Percentiles rank a stretch among this genome's conserved stretches.
Evolutionary conservation across 805 yeast species (phyloP).

Genomic region (Ogataea degrootiae): DNA sequence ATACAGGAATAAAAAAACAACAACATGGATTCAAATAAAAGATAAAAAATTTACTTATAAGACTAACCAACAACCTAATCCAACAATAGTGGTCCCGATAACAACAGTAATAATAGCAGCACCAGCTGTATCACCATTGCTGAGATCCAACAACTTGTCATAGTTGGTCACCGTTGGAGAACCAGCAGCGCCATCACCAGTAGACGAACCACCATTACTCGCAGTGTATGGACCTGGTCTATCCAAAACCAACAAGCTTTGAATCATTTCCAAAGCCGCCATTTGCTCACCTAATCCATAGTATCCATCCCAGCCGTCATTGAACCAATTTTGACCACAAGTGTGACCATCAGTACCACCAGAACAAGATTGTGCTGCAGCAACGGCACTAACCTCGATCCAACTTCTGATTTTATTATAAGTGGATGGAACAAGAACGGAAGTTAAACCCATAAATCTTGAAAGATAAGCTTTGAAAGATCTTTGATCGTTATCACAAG

Average conservation of each 20-base stretch:
- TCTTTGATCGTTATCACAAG: constrained; percentile 84
- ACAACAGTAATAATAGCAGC: constrained; percentile 64
- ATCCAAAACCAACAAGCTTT: constrained; percentile 38
- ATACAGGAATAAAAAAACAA: neutral
- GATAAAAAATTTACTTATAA: neutral
- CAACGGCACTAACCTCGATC: constrained; percentile 50
- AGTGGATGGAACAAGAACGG: constrained; percentile 62
- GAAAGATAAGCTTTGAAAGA: constrained; percentile 85
- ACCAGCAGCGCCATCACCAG: constrained; percentile 69
- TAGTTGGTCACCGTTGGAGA: constrained; percentile 35
- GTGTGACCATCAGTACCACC: constrained; percentile 76
- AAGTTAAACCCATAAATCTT: constrained; percentile 69
- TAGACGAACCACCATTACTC: constrained; percentile 24
- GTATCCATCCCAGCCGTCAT: constrained; percentile 53
- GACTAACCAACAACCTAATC: constrained; percentile 24
- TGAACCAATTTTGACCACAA: constrained; percentile 68
- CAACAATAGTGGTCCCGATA: constrained; percentile 35
- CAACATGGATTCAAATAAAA: neutral
- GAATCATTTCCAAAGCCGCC: constrained; percentile 63
- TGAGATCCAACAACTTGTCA: constrained; percentile 36
- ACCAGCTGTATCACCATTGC: constrained; percentile 54
- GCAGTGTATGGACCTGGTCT: constrained; percentile 50
- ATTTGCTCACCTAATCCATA: constrained; percentile 81
- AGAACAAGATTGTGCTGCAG: constrained; percentile 64
- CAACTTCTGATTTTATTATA: constrained; percentile 32